Base-by-base conservation (phyloP, 805 yeast genomes). In the Blastobotrys parvus region DNA sequence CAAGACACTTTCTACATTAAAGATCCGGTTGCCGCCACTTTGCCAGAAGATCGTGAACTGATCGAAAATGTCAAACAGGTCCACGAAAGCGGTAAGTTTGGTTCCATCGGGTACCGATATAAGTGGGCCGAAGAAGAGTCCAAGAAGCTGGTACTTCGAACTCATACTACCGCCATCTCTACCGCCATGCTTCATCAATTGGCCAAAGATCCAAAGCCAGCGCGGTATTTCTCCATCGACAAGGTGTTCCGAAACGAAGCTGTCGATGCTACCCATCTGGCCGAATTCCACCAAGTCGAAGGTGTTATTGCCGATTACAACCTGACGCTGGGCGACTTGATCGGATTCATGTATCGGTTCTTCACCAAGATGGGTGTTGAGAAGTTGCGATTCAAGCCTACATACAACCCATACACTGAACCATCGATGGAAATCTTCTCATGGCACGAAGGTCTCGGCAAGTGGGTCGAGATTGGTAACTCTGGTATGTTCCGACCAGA, bases 401-500 rank as follows among this genome's bases (percentile, higher is more conserved):
- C 99, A 32, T 92, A 92, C 70, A 92, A 92, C 68, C 99, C 99
- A 46, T 92, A 92, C 75, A 92, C 99, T 45, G 99, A 92, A 69
- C 99, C 99, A 45, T 85, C 95, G 5, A 77, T 92, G 77, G 99
- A 92, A 71, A 92, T 92, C 54, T 92, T 82, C 65, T 92, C 97
- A 39, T 92, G 86, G 83, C 99, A 92, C 68, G 80, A 78, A 56
- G 96, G 96, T 40, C 75, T 92, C 57, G 80, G 75, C 55, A 92
- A 87, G 65, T 94, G 98, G 98, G 98, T 92, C 50, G 99, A 92
- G 72, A 90, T 92, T 59, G 99, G 99, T 65, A 92, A 92, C 74
- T 88, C 97, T 16, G 99, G 99, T 65, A 83, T 92, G 95, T 92
- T 92, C 75, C 81, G 99, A 69, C 98, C 99, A 11, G 99, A 92